These are phyloP conservation scores for Lasiosphaeris hirsuta DNA, from an alignment of 495 filamentous ascomycete genomes.

Conservation along the genomic window DNA sequence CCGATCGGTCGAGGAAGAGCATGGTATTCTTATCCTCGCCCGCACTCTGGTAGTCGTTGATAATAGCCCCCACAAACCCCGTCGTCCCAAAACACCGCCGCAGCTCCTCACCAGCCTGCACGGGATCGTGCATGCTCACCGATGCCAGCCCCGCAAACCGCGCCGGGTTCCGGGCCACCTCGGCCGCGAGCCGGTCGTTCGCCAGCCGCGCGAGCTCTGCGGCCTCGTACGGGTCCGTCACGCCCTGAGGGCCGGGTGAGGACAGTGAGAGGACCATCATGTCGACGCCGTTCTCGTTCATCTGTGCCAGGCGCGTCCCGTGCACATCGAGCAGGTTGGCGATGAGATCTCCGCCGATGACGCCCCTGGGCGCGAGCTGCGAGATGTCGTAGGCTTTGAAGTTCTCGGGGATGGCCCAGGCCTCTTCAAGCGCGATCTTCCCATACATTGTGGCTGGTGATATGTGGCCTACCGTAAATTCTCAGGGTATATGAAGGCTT, in stretches of 20 bases:
- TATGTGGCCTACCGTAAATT: not conserved
- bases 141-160: conserved; percentile 55
- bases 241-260: conserved; percentile 24
- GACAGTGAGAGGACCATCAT: conserved; percentile 28
- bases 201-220: conserved; percentile 27
- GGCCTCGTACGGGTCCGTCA: conserved; percentile 16
- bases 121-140: conserved; percentile 48
- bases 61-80: conserved; percentile 52
- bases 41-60: conserved; percentile 50
- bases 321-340: conserved; percentile 27
- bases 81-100: conserved; percentile 44
- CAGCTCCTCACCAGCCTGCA: conserved; percentile 47
- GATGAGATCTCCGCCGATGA: conserved; percentile 21
- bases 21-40: conserved; percentile 30
- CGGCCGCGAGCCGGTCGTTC: conserved; percentile 54
- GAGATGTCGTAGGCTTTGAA: conserved; percentile 24
- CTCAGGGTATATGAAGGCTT: too few relatives aligned
- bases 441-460: conserved; percentile 18
- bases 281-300: conserved; percentile 28
- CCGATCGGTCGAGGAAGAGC: conserved; percentile 43
- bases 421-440: conserved; percentile 29
- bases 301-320: conserved; percentile 22
- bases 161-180: conserved; percentile 40
- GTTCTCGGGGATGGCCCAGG: conserved; percentile 27
- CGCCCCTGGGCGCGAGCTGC: conserved; percentile 22